phyloP scores from a whole-genome alignment of 441 rosid species.

The Lepidium campestre region DNA sequence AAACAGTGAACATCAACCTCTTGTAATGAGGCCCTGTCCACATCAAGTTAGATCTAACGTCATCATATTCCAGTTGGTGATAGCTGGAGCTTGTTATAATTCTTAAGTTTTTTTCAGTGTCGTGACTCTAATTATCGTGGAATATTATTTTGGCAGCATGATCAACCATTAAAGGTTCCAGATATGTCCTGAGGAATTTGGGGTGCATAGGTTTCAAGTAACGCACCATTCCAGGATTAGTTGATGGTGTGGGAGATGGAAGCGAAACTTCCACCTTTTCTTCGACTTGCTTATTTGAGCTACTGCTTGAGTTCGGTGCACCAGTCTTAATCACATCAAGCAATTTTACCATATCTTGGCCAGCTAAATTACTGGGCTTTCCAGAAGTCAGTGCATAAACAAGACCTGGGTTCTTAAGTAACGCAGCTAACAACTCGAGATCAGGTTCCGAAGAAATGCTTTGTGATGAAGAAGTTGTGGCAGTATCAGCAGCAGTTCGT shows the following conservation, averaged over 20 bases:
- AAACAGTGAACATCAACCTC: background rate
- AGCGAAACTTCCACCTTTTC: slow-evolving; percentile 88
- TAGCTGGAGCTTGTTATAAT: background rate
- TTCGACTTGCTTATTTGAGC: slow-evolving; percentile 40
- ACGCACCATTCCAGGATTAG: slow-evolving; percentile 97
- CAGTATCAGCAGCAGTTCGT: slow-evolving; percentile 27
- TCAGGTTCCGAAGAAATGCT: slow-evolving; percentile 59
- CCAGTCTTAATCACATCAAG: slow-evolving; percentile 87
- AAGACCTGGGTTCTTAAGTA: slow-evolving; percentile 85
- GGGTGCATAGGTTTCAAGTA: slow-evolving; percentile 17
- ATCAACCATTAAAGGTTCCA: slow-evolving; percentile 27
- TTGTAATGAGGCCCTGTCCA: background rate
- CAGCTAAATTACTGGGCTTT: slow-evolving; percentile 52
- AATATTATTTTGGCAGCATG: slow-evolving; percentile 17
- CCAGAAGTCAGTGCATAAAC: slow-evolving; percentile 92
- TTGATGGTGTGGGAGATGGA: slow-evolving; percentile 95
- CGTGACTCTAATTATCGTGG: background rate
- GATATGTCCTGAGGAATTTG: slow-evolving; percentile 26
- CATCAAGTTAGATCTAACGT: background rate
- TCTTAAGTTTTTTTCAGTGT: background rate
- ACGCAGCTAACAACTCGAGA: slow-evolving; percentile 86
- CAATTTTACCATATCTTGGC: slow-evolving; percentile 74
- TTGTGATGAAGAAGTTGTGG: slow-evolving; percentile 36
- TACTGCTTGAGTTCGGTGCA: slow-evolving; percentile 40
- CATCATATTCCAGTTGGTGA: background rate